These are phyloP conservation scores for Cladosporium sp. DNA, from an alignment of 2,329 filamentous ascomycete species.

Conservation along the genomic window DNA sequence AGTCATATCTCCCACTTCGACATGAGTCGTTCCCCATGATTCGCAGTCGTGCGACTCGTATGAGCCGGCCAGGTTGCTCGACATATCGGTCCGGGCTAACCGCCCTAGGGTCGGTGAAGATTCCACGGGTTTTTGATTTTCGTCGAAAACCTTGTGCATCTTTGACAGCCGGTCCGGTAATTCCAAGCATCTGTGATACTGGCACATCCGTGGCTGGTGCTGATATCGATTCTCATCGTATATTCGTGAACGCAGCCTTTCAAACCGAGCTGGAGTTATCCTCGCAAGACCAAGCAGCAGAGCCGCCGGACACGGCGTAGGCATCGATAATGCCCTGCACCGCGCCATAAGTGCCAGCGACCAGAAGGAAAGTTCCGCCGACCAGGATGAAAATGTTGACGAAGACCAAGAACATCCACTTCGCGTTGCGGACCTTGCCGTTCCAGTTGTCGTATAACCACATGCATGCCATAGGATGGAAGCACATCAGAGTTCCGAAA, in stretches of 20 bases:
- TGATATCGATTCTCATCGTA: background rate
- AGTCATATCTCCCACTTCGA: background rate
- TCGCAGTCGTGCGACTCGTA: background rate
- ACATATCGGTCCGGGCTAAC: background rate
- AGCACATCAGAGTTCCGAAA: conserved; percentile 41
- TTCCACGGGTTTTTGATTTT: background rate
- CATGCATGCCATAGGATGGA: conserved; percentile 45
- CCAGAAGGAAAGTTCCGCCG: conserved; percentile 46
- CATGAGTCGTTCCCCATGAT: background rate
- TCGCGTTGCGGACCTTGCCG: conserved; percentile 39
- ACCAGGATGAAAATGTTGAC: conserved; percentile 40
- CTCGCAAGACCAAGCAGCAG: conserved; percentile 45
- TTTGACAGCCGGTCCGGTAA: background rate
- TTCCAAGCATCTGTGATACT: background rate
- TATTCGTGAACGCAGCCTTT: background rate
- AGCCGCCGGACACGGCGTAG: conserved; percentile 39
- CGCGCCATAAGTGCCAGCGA: conserved; percentile 48
- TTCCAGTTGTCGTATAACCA: conserved; percentile 52
- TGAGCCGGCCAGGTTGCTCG: too few species aligned
- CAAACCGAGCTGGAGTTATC: conserved; percentile 42
- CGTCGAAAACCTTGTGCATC: background rate
- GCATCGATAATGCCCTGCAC: conserved; percentile 41
- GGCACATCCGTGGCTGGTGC: background rate
- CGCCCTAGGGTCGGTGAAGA: background rate
- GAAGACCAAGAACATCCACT: conserved; percentile 38